Evolutionary conservation across 768 basidiomycete genomes (phyloP), one percentile per base, ranked within the genome.

Genomic region (Kwoniella newhampshirensis): DNA sequence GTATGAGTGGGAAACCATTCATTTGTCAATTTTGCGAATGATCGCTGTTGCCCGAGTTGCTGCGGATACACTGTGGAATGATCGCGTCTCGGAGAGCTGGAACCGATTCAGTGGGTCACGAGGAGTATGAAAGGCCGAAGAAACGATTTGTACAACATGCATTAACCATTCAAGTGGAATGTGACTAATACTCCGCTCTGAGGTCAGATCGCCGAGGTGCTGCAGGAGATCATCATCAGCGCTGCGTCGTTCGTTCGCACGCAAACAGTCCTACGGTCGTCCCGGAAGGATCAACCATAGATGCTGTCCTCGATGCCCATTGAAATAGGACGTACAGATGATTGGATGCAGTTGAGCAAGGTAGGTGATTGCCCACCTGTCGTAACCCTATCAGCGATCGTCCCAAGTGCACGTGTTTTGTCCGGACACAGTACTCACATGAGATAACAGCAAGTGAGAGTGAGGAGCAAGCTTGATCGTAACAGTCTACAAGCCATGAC

Each of bases 321-420:
- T n/a, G n/a, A n/a, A n/a, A n/a, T n/a, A n/a, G n/a, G n/a, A 63
- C 84, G 60, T 63, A 93, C 93, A 79, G 70, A 94, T 85, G 48
- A 98, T 81, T 35, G 93, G 93, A 72, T 97, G 86, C 48, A 96
- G 77, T 73, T 98, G 93, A 0, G 92, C 91, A 74, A 96, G 81
- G 78, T 94, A 98, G n/a, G 93, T 92, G 71, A 94, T 84, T 79
- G 87, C 87, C 93, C 93, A 98, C 70, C 70, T 72, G 39, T 23
- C 11, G n/a, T n/a, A n/a, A n/a, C n/a, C n/a, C n/a, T n/a, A n/a
- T n/a, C n/a, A n/a, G n/a, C n/a, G n/a, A n/a, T n/a, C n/a, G n/a
- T n/a, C n/a, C n/a, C n/a, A n/a, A n/a, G n/a, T n/a, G n/a, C n/a
- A n/a, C n/a, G n/a, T n/a, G n/a, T n/a, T n/a, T n/a, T n/a, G n/a